Evolutionary conservation across 176 grass and related monocot genomes (phyloP), one percentile per base, ranked within the genome.

Genomic region (Ampelocalamus luodianensis): DNA sequence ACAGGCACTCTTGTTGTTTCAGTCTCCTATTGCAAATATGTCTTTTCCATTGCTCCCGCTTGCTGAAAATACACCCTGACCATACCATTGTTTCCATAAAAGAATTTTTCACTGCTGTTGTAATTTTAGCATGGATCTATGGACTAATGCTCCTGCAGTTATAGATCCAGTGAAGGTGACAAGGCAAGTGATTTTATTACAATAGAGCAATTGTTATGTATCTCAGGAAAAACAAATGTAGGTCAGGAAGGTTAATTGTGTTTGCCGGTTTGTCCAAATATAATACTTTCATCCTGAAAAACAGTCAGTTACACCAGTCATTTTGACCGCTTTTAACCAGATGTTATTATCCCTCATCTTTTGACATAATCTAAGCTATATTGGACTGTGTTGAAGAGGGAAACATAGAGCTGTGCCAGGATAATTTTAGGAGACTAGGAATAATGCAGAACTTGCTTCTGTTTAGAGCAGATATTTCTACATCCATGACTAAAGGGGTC

Each of bases 151-250:
- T 43, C 16, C 23, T 81, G 23, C 71, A 65, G n/a, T 38, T 27
- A 74, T 85, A 22, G 17, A 55, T 51, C 50, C 23, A 32, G 11
- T 65, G 61, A 65, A 72, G 54, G 22, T 37, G 22, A 72, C 67
- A 22, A 16, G 14, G 29, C 76, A 79, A 54, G n/a, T 73, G 38
- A 65, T 20, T 32, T 73, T 65, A 71, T 29, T 80, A 56, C 39
- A 27, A 34, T 74, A 22, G 37, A 15, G 10, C 8, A 55, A 17
- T 38, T 72, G 22, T 34, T 65, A 73, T 79, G 46, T 73, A 79
- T 73, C 16, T 80, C 37, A 73, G 38, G 61, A 44, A 76, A 67
- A 76, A 34, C 45, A 84, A 18, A 42, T 42, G 11, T 74, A 60
- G 11, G 10, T 37, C 29, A n/a, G 27, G 42, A 49, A 62, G 55